These are phyloP conservation scores for Penicillium sp. DNA, from an alignment of 2,329 filamentous ascomycete genomes.

Conservation along the genomic window DNA sequence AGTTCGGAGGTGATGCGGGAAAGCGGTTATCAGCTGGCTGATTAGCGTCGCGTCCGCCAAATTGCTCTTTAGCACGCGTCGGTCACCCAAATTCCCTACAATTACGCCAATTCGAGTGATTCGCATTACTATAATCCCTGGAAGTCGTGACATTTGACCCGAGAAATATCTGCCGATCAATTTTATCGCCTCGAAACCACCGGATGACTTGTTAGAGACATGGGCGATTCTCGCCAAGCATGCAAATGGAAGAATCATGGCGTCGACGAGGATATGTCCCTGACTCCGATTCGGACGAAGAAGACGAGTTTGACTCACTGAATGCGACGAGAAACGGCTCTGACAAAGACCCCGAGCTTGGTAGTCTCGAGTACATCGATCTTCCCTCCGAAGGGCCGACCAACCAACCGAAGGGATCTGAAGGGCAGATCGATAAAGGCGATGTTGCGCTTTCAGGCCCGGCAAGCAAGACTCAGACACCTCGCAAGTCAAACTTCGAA, in stretches of 20 bases:
- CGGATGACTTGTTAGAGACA: conserved; percentile 35
- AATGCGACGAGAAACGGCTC: conserved; percentile 17
- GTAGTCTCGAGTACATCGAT: conserved; percentile 21
- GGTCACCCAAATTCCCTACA: neutral
- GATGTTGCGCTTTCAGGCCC: conserved; percentile 5
- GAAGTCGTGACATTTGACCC: neutral
- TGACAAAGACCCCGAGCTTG: conserved; percentile 9
- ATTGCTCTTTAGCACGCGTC: conserved; percentile 15
- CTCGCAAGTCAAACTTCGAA: neutral
- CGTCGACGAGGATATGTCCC: conserved; percentile 53
- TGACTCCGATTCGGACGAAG: conserved; percentile 54
- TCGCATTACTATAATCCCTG: neutral
- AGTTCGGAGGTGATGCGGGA: conserved; percentile 20
- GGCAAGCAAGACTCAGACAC: neutral
- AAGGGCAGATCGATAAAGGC: neutral
- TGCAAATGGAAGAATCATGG: conserved; percentile 52
- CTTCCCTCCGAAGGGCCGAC: conserved; percentile 10
- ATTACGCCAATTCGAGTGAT: neutral
- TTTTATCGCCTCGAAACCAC: conserved; percentile 1
- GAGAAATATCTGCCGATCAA: neutral
- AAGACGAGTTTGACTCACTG: conserved; percentile 43
- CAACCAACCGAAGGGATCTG: neutral
- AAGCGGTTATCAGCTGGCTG: conserved; percentile 21
- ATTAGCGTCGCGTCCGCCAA: conserved; percentile 29
- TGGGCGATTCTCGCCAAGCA: conserved; percentile 36